Conservation (phyloP, 371 early-diverging fungal species). For the Mortierella polycephala region DNA sequence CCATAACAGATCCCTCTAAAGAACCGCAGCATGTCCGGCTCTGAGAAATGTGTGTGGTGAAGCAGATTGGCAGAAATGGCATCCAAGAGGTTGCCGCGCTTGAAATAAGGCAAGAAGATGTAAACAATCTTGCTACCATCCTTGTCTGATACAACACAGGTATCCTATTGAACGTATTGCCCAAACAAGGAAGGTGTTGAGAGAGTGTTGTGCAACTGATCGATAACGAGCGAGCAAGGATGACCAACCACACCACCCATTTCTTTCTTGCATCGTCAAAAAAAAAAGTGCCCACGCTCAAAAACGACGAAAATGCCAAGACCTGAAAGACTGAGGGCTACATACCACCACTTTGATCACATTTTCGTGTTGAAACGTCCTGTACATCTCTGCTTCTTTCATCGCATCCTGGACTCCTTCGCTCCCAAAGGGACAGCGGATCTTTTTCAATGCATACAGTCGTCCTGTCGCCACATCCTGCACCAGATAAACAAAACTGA, state of each 20-base stretch:
- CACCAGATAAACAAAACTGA: conserved; percentile 80
- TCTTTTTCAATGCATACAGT: conserved; percentile 75
- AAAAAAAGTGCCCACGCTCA: background rate
- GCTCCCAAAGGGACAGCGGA: conserved; percentile 72
- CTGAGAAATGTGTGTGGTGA: conserved; percentile 64
- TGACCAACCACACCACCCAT: too few relatives aligned
- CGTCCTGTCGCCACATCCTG: conserved; percentile 65
- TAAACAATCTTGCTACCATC: conserved; percentile 73
- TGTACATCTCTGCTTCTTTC: conserved; percentile 74
- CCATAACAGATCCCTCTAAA: conserved; percentile 73
- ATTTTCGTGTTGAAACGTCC: conserved; percentile 72
- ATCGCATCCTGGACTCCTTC: conserved; percentile 68
- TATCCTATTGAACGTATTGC: conserved; percentile 59
- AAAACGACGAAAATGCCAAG: background rate
- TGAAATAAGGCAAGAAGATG: conserved; percentile 74
- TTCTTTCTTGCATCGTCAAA: too few relatives aligned
- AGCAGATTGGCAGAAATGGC: conserved; percentile 65
- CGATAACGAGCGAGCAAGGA: too few relatives aligned
- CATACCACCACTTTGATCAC: conserved; percentile 76
- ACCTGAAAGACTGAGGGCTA: background rate
- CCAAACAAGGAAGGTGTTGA: background rate
- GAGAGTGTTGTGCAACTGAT: background rate
- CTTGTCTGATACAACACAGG: conserved; percentile 66
- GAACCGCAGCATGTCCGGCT: conserved; percentile 66
- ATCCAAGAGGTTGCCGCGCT: conserved; percentile 75